Base-by-base conservation (phyloP, 2,329 filamentous ascomycete species). In the Nothophoma quercina region DNA sequence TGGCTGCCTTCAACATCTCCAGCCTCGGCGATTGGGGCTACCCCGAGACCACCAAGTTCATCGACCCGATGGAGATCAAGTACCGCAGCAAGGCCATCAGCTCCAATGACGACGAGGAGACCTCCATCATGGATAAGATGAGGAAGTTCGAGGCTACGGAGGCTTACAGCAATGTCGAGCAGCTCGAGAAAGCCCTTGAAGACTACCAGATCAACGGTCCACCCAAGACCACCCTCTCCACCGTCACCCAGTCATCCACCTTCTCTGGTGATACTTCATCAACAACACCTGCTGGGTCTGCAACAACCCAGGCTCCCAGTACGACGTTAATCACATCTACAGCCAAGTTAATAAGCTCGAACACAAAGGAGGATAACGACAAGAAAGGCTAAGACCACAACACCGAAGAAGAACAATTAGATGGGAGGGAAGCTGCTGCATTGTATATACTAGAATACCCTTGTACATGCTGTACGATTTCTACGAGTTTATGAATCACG, bases 1-100 rank as follows among this genome's bases (percentile, higher is more conserved):
- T 79, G 73, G 77, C 69, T 8, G 77, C 73, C 1, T 77, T 79
- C 63, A 77, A 79, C 51, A 70, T 77, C 29, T 72, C 73, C 0
- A 61, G 58, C 5, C 68, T 79, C 4, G 28, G 29, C 5, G 52
- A 70, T 36, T 70, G 59, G 43, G 71, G 71, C 1, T 73, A 74
- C 29, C 55, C 61, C 2, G 70, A 75, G 35, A 70, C 65, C 22
- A 74, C 71, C 5, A 62, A 66, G 12, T 68, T 71, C 39, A 59
- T 66, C 21, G 69, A 72, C 38, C 70, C 70, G 0, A 70, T 71
- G 66, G 69, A 71, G 18, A 39, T 56, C n/a, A 58, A 59, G 32
- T 70, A 64, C 44, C 62, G 66, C 7, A 60, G 67, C 38, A 68
- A 65, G 38, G 43, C 60, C 4, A 60, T 64, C 47, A 62, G 46